phyloP scores from a whole-genome alignment of 148 eudicot species.

The Oxyria digyna region DNA sequence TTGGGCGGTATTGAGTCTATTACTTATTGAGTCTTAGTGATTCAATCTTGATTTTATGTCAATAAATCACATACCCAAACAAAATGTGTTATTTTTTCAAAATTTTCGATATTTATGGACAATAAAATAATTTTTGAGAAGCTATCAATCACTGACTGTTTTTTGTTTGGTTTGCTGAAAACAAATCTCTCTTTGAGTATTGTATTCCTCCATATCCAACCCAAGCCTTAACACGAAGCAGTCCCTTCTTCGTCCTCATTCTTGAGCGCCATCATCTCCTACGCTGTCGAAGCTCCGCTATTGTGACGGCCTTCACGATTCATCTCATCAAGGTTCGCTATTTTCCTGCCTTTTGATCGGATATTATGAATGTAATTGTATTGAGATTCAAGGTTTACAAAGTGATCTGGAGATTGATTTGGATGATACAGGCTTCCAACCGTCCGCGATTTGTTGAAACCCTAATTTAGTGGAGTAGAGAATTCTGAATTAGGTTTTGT shows the following conservation, averaged over 20 bases:
- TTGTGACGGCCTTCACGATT: background rate
- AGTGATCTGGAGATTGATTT: background rate
- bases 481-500: slow-evolving; percentile 3
- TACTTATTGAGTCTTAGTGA: too few species aligned
- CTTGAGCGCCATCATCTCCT: background rate
- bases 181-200: background rate
- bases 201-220: slow-evolving; percentile 3
- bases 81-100: background rate
- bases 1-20: too few species aligned
- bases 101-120: background rate
- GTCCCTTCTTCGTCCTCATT: background rate
- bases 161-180: background rate
- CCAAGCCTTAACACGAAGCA: background rate
- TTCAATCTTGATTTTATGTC: background rate
- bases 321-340: background rate
- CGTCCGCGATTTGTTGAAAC: background rate
- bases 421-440: background rate
- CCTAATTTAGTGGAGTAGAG: background rate
- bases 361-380: background rate
- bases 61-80: background rate
- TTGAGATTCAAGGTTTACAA: background rate
- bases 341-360: background rate
- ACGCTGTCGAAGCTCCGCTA: background rate
- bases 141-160: background rate
- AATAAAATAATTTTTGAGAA: background rate